Evolutionary conservation across 768 basidiomycete species (phyloP).

Genomic region (Trichaptum fuscoviolaceum): DNA sequence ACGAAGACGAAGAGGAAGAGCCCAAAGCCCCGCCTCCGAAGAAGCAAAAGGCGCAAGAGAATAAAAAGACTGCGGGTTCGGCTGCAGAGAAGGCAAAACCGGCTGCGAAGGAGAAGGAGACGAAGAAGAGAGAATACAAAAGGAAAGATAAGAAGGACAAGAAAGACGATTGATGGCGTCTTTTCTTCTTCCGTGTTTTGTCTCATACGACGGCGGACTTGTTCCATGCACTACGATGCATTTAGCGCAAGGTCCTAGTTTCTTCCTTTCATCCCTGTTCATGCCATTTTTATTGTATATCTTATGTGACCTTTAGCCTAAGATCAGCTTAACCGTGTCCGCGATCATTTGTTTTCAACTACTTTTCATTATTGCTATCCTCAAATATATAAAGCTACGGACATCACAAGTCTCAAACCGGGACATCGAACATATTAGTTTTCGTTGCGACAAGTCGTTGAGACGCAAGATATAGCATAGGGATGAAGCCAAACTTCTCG

Average conservation of each 20-base stretch:
- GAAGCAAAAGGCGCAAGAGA: conserved; percentile 37
- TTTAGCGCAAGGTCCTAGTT: neutral
- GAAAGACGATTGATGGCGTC: conserved; percentile 37
- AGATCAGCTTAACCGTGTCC: too few species aligned
- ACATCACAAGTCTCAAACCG: too few species aligned
- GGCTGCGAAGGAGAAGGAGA: conserved; percentile 31
- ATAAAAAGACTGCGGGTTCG: conserved; percentile 6
- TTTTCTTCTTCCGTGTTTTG: conserved; percentile 4
- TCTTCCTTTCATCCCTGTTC: neutral
- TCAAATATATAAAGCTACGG: too few species aligned
- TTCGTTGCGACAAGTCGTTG: too few species aligned
- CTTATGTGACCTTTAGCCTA: neutral
- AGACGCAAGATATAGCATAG: too few species aligned
- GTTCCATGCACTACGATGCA: neutral
- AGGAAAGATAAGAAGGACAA: conserved; percentile 41
- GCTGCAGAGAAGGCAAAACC: conserved; percentile 33
- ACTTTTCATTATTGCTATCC: too few species aligned
- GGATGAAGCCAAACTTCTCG: too few species aligned
- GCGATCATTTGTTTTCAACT: too few species aligned
- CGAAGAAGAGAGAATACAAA: conserved; percentile 21
- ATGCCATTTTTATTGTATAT: neutral
- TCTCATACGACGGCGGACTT: conserved; percentile 8
- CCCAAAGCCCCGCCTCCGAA: conserved; percentile 31
- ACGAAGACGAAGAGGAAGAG: conserved; percentile 24
- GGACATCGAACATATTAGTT: too few species aligned